These are phyloP conservation scores for Ocimum tenuiflorum DNA, from an alignment of 257 asterid species.

Conservation along the genomic window DNA sequence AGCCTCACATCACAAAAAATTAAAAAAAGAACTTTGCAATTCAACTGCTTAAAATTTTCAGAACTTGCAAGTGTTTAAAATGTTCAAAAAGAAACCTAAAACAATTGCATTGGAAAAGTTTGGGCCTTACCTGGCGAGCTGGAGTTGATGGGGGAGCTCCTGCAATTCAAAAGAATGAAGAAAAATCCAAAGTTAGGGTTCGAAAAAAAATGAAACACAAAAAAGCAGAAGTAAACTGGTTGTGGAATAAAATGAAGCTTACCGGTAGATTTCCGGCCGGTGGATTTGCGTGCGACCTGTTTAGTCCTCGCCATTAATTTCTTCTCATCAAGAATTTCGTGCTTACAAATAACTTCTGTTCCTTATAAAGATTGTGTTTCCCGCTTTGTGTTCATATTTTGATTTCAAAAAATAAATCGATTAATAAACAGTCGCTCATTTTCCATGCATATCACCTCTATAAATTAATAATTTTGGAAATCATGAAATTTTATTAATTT, in stretches of 20 bases:
- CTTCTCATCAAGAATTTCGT: background rate
- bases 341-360: background rate
- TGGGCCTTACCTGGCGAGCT: slow-evolving; percentile 17
- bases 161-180: slow-evolving; percentile 25
- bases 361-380: slow-evolving; percentile 8
- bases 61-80: background rate
- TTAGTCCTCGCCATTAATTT: slow-evolving; percentile 59
- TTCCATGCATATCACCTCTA: too few species aligned
- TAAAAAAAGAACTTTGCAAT: background rate
- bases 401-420: too few species aligned
- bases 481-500: too few species aligned
- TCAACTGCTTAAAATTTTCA: background rate
- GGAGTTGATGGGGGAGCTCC: slow-evolving; percentile 37
- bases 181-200: slow-evolving; percentile 33
- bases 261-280: slow-evolving; percentile 30
- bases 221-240: background rate
- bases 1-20: background rate
- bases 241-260: background rate
- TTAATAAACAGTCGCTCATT: too few species aligned
- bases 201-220: background rate
- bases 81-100: background rate
- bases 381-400: slow-evolving; percentile 23
- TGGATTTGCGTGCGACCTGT: slow-evolving; percentile 28
- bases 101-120: background rate
- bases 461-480: too few species aligned